Conservation (phyloP, 2,329 filamentous ascomycete species). For the Pseudonectria buxi region DNA sequence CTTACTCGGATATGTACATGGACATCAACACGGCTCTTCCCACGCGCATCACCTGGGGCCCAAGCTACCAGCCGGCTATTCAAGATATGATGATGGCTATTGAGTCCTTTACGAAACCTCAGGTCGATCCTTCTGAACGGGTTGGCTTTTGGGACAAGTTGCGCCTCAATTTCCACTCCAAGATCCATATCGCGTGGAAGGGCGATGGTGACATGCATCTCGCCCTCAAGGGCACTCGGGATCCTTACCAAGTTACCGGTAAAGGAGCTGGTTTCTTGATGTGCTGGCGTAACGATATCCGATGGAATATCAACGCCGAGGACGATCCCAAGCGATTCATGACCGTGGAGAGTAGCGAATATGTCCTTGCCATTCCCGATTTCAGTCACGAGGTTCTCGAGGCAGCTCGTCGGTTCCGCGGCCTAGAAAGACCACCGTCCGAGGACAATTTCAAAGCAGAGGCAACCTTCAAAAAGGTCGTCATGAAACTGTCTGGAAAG, state of each 20-base stretch:
- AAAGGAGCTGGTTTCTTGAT: conserved; percentile 93
- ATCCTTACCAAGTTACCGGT: conserved; percentile 89
- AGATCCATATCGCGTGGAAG: conserved; percentile 83
- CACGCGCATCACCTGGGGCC: conserved; percentile 93
- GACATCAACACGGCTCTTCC: conserved; percentile 91
- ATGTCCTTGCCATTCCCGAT: conserved; percentile 88
- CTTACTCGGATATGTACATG: conserved; percentile 85
- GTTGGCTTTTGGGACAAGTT: conserved; percentile 99
- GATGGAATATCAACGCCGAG: conserved; percentile 75
- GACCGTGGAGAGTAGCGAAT: conserved; percentile 92
- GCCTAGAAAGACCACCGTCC: conserved; percentile 53
- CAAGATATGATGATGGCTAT: conserved; percentile 99
- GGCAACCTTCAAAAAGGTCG: conserved; percentile 92
- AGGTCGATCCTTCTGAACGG: conserved; percentile 84
- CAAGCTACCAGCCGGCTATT: conserved; percentile 94
- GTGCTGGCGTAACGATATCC: conserved; percentile 96
- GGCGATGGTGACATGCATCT: conserved; percentile 94
- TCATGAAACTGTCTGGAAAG: conserved; percentile 97
- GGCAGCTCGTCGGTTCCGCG: conserved; percentile 41
- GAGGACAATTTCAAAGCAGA: conserved; percentile 62
- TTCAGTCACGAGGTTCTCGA: conserved; percentile 81
- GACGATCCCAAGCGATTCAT: conserved; percentile 90
- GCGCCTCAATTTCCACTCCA: conserved; percentile 85
- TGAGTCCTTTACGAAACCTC: conserved; percentile 94
- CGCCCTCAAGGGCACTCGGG: conserved; percentile 81